These are phyloP conservation scores for Stephania yunnanensis DNA, from an alignment of 164 flowering plant species.

Conservation along the genomic window DNA sequence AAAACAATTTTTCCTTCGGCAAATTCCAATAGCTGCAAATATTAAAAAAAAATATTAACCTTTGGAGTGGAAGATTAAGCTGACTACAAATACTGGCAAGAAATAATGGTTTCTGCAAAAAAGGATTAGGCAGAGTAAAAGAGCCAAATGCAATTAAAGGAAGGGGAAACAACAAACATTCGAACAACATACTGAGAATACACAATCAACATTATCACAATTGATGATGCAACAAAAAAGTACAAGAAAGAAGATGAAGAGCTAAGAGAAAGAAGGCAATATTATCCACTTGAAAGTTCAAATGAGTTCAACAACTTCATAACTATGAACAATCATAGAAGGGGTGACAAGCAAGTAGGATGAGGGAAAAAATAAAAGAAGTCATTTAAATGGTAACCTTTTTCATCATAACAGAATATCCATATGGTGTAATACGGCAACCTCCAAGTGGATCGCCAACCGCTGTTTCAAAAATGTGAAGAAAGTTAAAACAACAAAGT, in stretches of 20 bases:
- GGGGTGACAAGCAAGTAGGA: not conserved
- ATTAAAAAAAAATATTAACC: not conserved
- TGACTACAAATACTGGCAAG: not conserved
- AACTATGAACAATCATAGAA: not conserved
- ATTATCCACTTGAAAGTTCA: not conserved
- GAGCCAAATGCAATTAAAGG: not conserved
- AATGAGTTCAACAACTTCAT: not conserved
- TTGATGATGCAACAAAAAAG: not conserved
- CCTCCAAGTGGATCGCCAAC: conserved; percentile 94
- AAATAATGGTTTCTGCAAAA: not conserved
- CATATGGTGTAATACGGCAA: conserved; percentile 81
- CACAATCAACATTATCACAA: not conserved
- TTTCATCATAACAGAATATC: conserved; percentile 78
- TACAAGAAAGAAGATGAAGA: not conserved
- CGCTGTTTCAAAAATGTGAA: conserved; percentile 41
- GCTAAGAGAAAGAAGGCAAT: not conserved
- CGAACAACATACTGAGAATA: not conserved
- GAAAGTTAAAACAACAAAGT: not conserved
- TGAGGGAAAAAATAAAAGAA: not conserved
- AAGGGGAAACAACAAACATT: not conserved
- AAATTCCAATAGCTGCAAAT: conserved; percentile 73
- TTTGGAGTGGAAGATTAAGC: not conserved
- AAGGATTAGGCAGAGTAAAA: not conserved
- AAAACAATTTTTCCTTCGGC: conserved; percentile 77
- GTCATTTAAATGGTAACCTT: conserved; percentile 45